phyloP scores from a whole-genome alignment of 371 early-diverging fungal species.

The Rhizopus arrhizus region DNA sequence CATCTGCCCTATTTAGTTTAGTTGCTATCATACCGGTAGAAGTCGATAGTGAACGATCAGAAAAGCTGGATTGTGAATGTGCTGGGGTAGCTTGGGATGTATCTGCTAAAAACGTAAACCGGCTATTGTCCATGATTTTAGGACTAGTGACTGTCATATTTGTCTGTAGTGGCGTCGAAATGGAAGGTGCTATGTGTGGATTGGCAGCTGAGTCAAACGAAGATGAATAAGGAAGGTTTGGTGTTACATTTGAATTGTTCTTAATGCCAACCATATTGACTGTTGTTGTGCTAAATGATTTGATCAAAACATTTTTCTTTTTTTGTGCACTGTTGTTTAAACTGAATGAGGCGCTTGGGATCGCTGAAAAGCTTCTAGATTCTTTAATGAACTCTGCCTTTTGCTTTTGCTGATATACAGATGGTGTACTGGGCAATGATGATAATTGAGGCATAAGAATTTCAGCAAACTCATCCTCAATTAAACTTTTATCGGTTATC shows the following conservation, averaged over 20 bases:
- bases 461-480: constrained; percentile 4
- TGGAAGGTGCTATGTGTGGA: constrained; percentile 1
- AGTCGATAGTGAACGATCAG: background rate
- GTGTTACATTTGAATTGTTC: background rate
- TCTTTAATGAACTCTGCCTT: background rate
- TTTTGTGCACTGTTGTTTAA: too few relatives aligned
- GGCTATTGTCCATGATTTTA: constrained; percentile 17
- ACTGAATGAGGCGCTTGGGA: background rate
- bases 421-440: too few relatives aligned
- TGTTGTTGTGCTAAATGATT: background rate
- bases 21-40: background rate
- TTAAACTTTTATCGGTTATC: constrained; percentile 9
- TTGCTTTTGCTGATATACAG: background rate
- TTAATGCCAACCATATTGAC: background rate
- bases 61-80: background rate
- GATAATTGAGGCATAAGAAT: background rate
- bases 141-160: background rate
- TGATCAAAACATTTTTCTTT: background rate
- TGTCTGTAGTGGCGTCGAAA: constrained; percentile 22
- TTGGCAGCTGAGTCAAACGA: background rate
- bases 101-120: constrained; percentile 10
- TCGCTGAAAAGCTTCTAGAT: constrained; percentile 2
- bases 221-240: background rate
- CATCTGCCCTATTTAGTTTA: constrained; percentile 36
- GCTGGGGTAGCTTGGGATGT: background rate